Conservation (phyloP, 2,329 filamentous ascomycete genomes). For the Talaromyces atroroseus region DNA sequence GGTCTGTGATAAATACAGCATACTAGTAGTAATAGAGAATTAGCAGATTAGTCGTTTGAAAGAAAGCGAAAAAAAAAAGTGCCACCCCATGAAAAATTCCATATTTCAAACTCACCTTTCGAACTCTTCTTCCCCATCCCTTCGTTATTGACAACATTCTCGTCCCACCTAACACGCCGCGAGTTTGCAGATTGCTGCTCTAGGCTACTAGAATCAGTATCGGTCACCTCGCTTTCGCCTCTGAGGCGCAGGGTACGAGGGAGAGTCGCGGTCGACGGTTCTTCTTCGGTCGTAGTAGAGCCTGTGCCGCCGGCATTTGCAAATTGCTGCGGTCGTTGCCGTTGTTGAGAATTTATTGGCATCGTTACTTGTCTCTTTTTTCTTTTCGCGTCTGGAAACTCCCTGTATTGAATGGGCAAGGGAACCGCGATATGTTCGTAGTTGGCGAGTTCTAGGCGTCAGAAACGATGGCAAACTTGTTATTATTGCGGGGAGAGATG, state of each 20-base stretch:
- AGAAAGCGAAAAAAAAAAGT: neutral
- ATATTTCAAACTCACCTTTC: constrained; percentile 60
- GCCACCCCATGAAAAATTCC: neutral
- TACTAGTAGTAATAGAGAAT: constrained; percentile 53
- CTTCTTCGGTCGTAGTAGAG: constrained; percentile 15
- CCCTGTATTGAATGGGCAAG: no score
- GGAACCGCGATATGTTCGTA: no score
- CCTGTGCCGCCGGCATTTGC: neutral
- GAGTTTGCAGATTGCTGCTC: constrained; percentile 27
- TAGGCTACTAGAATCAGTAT: constrained; percentile 15
- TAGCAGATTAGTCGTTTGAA: no score
- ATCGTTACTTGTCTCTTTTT: neutral
- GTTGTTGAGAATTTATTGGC: neutral
- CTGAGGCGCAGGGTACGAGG: constrained; percentile 14
- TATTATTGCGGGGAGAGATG: no score
- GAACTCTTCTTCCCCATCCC: constrained; percentile 88
- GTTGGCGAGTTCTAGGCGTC: no score
- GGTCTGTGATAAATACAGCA: constrained; percentile 98
- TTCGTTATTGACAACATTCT: constrained; percentile 92
- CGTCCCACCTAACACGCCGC: constrained; percentile 81
- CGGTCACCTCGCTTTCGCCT: constrained; percentile 19
- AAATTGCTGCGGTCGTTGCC: neutral
- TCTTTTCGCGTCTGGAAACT: neutral
- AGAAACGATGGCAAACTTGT: no score
- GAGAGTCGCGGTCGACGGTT: constrained; percentile 17